Base-by-base conservation (phyloP, 108 stramenopile species). In the Stephanodiscus triporus region DNA sequence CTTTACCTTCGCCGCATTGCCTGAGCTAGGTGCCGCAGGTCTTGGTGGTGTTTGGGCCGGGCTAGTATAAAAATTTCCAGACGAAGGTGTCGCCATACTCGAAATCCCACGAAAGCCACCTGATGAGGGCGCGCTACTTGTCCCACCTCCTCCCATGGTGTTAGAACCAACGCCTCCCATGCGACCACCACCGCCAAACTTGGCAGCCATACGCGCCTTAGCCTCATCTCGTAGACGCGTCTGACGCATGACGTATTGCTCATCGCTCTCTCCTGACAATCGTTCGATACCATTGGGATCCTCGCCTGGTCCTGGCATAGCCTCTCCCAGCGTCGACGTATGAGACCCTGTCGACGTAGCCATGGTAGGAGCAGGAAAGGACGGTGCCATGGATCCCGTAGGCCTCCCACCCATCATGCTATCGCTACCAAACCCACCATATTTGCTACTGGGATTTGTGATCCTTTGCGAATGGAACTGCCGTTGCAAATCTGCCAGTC, bases 181-280 rank as follows among this genome's bases (percentile, higher is more conserved):
- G 26, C 32, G 32, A 16, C 77, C 89, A 8, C 80, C 83, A 40
- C 95, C 95, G 72, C 93, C 92, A 69, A 94, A 94, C 63, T 90
- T 91, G 36, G 92, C 91, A 91, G 94, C 94, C 73, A 80, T 72
- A 26, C 91, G 85, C 51, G 91, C 91, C 68, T 88, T 85, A 4
- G 95, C 92, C 76, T 92, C 91, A 36, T 92, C 90, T 14, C 89
- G 71, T 22, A 97, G 80, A 63, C 89, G 55, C 10, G 89, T 92
- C 72, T 98, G 97, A 26, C 97, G 82, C 63, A 85, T 72, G 27
- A 98, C 88, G 63, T 98, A 98, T 70, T 98, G 92, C 48, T 84
- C 84, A 68, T 97, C 95, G 9, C 89, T 85, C 76, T 98, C 97
- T 24, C 95, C 95, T 5, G 89, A 87, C 27, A 98, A 76, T 8